Conservation (phyloP, 495 filamentous ascomycete species). For the Venustampulla echinocandica region DNA sequence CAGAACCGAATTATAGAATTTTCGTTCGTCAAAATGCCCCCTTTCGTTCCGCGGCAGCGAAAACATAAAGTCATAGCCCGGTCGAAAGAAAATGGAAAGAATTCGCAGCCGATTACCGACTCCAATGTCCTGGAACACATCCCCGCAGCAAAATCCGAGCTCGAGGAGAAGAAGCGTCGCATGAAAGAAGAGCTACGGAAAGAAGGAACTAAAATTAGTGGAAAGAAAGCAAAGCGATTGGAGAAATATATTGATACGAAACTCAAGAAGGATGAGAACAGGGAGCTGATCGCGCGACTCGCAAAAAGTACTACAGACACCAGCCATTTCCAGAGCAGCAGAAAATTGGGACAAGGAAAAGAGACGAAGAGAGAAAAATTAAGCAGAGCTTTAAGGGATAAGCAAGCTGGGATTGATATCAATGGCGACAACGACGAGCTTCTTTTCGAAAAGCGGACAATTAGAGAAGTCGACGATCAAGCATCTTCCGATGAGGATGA, state of each 20-base stretch:
- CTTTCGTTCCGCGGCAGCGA: conserved; percentile 69
- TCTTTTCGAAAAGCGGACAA: conserved; percentile 32
- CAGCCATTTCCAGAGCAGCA: conserved; percentile 64
- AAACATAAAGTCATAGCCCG: conserved; percentile 65
- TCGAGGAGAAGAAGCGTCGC: conserved; percentile 53
- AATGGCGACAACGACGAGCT: conserved; percentile 32
- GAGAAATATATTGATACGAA: conserved; percentile 98
- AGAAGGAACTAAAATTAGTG: conserved; percentile 68
- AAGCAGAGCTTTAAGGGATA: conserved; percentile 45
- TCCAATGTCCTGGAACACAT: conserved; percentile 59
- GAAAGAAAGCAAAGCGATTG: conserved; percentile 88
- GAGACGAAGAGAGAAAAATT: conserved; percentile 61
- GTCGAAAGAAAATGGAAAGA: conserved; percentile 35
- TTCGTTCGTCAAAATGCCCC: conserved; percentile 46
- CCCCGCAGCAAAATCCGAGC: conserved; percentile 55
- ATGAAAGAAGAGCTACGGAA: conserved; percentile 53
- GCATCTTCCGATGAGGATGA: conserved; percentile 21
- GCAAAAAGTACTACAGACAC: conserved; percentile 73
- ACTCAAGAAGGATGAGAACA: conserved; percentile 87
- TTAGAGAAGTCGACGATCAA: conserved; percentile 14
- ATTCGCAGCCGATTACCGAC: conserved; percentile 37
- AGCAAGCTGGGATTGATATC: conserved; percentile 25
- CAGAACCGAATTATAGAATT: neutral
- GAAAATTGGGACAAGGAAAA: conserved; percentile 56
- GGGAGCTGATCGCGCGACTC: conserved; percentile 74